Evolutionary conservation across 2,329 filamentous ascomycete genomes (phyloP).

Genomic region (Ambrosiella cleistominuta): DNA sequence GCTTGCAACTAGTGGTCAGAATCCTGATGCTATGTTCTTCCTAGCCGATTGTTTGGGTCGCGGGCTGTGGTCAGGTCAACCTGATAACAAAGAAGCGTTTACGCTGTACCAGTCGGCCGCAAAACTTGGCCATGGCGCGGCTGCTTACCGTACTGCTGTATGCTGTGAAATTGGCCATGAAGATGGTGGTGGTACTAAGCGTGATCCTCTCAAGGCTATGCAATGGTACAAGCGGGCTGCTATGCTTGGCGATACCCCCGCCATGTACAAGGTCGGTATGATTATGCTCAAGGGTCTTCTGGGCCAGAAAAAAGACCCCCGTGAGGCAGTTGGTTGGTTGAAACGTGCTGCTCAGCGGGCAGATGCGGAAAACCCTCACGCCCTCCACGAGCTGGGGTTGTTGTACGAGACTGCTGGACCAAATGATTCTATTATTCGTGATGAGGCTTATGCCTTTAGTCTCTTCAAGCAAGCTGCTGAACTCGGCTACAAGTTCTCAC

Average conservation of each 20-base stretch:
- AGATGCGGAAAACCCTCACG: slow-evolving; percentile 81
- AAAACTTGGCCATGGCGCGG: slow-evolving; percentile 69
- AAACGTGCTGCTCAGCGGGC: slow-evolving; percentile 82
- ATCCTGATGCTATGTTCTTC: slow-evolving; percentile 82
- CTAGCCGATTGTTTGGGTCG: slow-evolving; percentile 78
- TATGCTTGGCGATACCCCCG: slow-evolving; percentile 72
- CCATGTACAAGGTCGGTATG: slow-evolving; percentile 98
- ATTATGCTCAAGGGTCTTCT: slow-evolving; percentile 83
- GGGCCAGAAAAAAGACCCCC: slow-evolving; percentile 65
- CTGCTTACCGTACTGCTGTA: slow-evolving; percentile 86
- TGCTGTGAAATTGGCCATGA: slow-evolving; percentile 95
- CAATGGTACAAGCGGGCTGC: slow-evolving; percentile 97
- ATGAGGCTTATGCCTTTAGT: slow-evolving; percentile 64
- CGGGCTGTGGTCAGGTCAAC: slow-evolving; percentile 58
- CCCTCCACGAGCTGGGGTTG: slow-evolving; percentile 70
- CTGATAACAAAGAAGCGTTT: slow-evolving; percentile 84
- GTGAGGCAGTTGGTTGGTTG: slow-evolving; percentile 80
- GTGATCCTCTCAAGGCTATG: slow-evolving; percentile 82
- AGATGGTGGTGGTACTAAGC: slow-evolving; percentile 80
- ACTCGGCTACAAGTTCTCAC: slow-evolving; percentile 85
- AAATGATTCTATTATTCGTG: slow-evolving; percentile 59
- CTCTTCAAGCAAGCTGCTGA: slow-evolving; percentile 75
- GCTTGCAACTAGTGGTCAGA: slow-evolving; percentile 46
- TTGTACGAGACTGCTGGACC: slow-evolving; percentile 45
- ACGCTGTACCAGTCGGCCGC: slow-evolving; percentile 84